Base-by-base conservation (phyloP, 441 rosid genomes). In the Populus hybrid region DNA sequence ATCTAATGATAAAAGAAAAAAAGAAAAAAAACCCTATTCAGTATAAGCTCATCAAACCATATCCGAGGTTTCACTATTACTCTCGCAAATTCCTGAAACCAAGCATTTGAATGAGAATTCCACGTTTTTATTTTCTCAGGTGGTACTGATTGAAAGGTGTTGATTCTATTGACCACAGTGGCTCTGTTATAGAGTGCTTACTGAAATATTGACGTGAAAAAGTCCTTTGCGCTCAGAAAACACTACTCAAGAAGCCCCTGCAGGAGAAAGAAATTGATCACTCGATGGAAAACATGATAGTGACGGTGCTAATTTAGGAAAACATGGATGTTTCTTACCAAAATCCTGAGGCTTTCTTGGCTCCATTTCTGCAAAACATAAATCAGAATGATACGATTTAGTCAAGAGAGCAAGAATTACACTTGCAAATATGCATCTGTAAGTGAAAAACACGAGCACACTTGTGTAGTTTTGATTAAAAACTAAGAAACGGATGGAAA, bases 241-340 rank as follows among this genome's bases (percentile, higher is more conserved):
- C 88, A 65, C 91, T 65, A 66, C 93, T 86, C 71, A 92, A 83
- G 86, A 92, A 92, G 63, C 87, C 91, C 98, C 98, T 94, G 74
- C 81, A 85, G 69, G 73, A 32, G 35, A 67, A 79, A 77, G 1
- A 26, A 69, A 23, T 24, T 23, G 50, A 59, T 73, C 38, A 20
- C 32, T 75, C 40, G 75, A 12, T 26, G 14, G 30, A 59, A 5
- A 69, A 64, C 64, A 75, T 1, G 6, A 14, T 8, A 14, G 42
- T 65, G 32, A 61, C 5, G 63, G 20, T 35, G 64, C 5, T 50
- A 28, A 74, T 50, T 63, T 21, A 35, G 40, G 50, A 24, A 61
- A 32, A 70, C 59, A 59, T 40, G 69, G 40, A 67, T 76, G 68
- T 75, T 57, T 71, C 82, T 86, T 87, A 93, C 99, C 98, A 93